Conservation (phyloP, 768 basidiomycete species). For the Serendipita vermifera region DNA sequence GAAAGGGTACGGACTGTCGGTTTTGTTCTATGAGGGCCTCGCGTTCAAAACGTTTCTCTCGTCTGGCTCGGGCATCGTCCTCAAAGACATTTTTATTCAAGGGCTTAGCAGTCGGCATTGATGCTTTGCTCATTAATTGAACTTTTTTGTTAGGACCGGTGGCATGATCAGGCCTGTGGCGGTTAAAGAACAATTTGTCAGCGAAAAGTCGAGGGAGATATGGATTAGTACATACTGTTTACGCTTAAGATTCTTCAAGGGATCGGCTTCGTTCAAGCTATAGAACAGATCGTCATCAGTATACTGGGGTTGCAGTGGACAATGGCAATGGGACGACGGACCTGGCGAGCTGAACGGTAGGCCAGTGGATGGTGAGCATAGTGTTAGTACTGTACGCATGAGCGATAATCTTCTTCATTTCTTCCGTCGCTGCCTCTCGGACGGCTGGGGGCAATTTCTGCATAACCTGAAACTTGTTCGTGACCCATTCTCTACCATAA, state of each 20-base stretch:
- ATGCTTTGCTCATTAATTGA: conserved; percentile 52
- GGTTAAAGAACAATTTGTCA: background rate
- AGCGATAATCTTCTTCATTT: conserved; percentile 94
- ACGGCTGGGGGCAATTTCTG: conserved; percentile 84
- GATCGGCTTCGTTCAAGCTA: conserved; percentile 37
- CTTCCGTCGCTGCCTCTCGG: conserved; percentile 75
- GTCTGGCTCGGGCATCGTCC: conserved; percentile 52
- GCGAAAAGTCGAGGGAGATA: background rate
- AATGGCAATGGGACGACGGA: conserved; percentile 24
- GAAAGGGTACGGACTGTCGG: conserved; percentile 29
- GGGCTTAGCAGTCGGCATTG: conserved; percentile 30
- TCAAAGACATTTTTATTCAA: conserved; percentile 41
- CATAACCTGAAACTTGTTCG: conserved; percentile 49
- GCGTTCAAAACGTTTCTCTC: conserved; percentile 81
- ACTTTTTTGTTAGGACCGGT: conserved; percentile 27
- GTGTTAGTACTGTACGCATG: conserved; percentile 74
- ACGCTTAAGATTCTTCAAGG: conserved; percentile 46
- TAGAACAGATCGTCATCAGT: conserved; percentile 38
- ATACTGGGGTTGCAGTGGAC: conserved; percentile 8
- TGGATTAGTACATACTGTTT: conserved; percentile 40
- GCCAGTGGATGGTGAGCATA: conserved; percentile 92
- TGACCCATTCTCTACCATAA: conserved; percentile 77
- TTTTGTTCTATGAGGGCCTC: conserved; percentile 78
- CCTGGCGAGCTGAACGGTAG: conserved; percentile 76
- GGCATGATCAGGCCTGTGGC: conserved; percentile 26